Conservation (phyloP, 148 eudicot genomes). For the Camellia japonica region DNA sequence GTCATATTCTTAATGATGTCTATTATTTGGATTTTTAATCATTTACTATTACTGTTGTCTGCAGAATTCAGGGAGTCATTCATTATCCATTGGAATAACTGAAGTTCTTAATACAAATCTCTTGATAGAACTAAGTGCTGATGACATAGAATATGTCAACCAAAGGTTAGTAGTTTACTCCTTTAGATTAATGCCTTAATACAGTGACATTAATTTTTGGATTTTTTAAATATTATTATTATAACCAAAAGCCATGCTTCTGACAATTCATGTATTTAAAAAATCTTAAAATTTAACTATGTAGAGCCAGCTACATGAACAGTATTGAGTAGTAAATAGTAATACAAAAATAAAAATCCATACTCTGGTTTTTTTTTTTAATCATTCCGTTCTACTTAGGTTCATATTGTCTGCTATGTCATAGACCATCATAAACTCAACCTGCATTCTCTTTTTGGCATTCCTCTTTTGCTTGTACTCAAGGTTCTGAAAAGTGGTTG, state of each 20-base stretch:
- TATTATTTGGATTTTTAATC: background rate
- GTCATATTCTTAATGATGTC: background rate
- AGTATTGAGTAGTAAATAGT: background rate
- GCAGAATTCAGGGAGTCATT: constrained; percentile 82
- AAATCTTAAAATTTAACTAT: background rate
- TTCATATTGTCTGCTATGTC: background rate
- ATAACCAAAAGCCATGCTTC: background rate
- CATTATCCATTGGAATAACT: constrained; percentile 85
- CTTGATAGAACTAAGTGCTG: constrained; percentile 77
- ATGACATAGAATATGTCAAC: constrained; percentile 88
- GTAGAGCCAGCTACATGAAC: background rate
- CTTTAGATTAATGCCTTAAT: constrained; percentile 3
- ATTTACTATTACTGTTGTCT: constrained; percentile 12
- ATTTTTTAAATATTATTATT: background rate
- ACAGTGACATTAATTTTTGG: background rate
- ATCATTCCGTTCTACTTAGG: background rate
- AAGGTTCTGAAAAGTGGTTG: too few species aligned
- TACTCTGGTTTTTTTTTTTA: background rate
- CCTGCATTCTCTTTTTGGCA: background rate
- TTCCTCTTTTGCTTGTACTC: background rate
- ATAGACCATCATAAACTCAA: background rate
- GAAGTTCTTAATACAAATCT: constrained; percentile 34
- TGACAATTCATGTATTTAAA: background rate
- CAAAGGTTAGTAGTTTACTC: constrained; percentile 49
- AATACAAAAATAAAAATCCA: too few species aligned